These are phyloP conservation scores for Clonostachys chloroleuca DNA, from an alignment of 2,329 filamentous ascomycete genomes.

Conservation along the genomic window DNA sequence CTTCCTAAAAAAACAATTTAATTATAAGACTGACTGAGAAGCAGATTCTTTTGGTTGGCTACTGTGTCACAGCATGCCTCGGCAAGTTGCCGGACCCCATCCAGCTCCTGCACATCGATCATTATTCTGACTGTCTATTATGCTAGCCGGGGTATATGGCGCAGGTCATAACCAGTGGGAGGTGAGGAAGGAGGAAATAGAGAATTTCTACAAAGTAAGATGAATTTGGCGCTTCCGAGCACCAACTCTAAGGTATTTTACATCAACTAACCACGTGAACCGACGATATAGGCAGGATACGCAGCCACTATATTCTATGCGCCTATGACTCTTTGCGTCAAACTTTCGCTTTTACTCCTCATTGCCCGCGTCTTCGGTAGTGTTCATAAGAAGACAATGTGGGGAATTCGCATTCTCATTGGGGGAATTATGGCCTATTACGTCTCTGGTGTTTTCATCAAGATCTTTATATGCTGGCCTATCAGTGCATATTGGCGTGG, in stretches of 20 bases:
- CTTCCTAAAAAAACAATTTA: neutral
- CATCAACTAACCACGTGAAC: too few species aligned
- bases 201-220: constrained; percentile 26
- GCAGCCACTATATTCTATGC: constrained; percentile 38
- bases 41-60: constrained; percentile 18
- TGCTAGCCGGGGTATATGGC: constrained; percentile 17
- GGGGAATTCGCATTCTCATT: constrained; percentile 30
- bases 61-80: constrained; percentile 13
- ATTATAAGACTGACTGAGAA: neutral
- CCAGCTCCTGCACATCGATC: too few species aligned
- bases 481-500: constrained; percentile 33
- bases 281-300: constrained; percentile 16
- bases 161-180: constrained; percentile 27
- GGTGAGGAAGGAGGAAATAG: constrained; percentile 16
- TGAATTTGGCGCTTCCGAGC: too few species aligned
- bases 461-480: constrained; percentile 33
- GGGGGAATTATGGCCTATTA: constrained; percentile 31
- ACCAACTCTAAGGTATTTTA: too few species aligned
- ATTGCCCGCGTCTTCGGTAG: constrained; percentile 34
- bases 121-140: too few species aligned
- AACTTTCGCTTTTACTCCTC: constrained; percentile 35
- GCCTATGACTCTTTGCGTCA: constrained; percentile 35
- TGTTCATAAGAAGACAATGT: constrained; percentile 27
- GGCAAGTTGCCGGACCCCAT: constrained; percentile 7
- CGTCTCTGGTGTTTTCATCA: constrained; percentile 30